Percentiles rank a stretch among this genome's conserved stretches.
Conservation (phyloP, 495 filamentous ascomycete species). For the Ramalina intermedia region DNA sequence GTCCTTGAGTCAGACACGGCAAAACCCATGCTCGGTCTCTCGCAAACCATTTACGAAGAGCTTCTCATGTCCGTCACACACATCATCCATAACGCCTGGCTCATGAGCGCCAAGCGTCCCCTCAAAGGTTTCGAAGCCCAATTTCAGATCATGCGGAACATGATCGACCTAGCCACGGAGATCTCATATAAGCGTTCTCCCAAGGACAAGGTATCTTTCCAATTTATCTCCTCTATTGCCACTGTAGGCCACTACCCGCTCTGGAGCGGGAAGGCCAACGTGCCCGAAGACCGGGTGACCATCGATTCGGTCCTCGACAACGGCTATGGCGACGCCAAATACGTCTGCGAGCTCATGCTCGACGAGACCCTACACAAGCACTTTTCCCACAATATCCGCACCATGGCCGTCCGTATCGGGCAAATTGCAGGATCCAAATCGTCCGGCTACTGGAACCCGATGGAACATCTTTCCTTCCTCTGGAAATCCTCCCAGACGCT, state of each 20-base stretch:
- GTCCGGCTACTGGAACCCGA: constrained; percentile 38
- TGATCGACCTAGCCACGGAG: constrained; percentile 30
- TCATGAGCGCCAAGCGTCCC: constrained; percentile 33
- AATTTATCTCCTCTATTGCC: constrained; percentile 42
- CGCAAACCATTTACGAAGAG: constrained; percentile 20
- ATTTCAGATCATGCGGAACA: constrained; percentile 31
- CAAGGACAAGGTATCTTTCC: constrained; percentile 25
- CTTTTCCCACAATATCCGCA: constrained; percentile 21
- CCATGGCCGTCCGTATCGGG: constrained; percentile 31
- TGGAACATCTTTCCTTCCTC: constrained; percentile 34
- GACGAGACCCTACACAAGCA: constrained; percentile 25
- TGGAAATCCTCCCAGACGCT: constrained; percentile 30
- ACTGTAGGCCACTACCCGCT: constrained; percentile 31
- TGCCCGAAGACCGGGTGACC: constrained; percentile 22
- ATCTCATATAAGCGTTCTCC: constrained; percentile 12
- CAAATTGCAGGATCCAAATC: constrained; percentile 35
- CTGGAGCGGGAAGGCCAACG: constrained; percentile 11
- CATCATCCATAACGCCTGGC: constrained; percentile 46
- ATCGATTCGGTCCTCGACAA: constrained; percentile 25
- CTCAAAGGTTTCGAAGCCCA: constrained; percentile 34
- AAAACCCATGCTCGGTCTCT: constrained; percentile 31
- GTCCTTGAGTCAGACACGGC: constrained; percentile 34
- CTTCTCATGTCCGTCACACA: constrained; percentile 33
- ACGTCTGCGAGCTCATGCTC: constrained; percentile 30
- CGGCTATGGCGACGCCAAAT: constrained; percentile 38